Evolutionary conservation across 805 yeast species (phyloP).

Genomic region (Yarrowia sp.): DNA sequence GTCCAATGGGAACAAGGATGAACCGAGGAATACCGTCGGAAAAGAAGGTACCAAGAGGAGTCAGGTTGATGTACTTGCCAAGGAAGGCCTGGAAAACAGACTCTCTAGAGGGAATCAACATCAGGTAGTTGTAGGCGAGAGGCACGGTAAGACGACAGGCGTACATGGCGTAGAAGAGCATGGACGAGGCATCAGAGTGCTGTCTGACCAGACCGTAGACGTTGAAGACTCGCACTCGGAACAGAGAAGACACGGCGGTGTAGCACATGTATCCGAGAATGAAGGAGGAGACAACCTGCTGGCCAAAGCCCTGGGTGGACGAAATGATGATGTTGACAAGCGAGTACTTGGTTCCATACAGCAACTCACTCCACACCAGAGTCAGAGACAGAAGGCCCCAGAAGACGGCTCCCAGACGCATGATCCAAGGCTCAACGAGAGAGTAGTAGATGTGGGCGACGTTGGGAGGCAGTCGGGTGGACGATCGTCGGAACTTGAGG

Average conservation of each 20-base stretch:
- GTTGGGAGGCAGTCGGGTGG: conserved; percentile 52
- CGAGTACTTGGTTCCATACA: conserved; percentile 72
- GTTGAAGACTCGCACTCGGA: conserved; percentile 73
- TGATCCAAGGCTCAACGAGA: conserved; percentile 56
- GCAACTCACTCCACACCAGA: conserved; percentile 74
- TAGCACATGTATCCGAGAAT: conserved; percentile 71
- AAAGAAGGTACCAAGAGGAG: conserved; percentile 73
- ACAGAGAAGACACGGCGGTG: conserved; percentile 69
- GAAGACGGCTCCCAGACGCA: conserved; percentile 55
- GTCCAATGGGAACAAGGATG: conserved; percentile 69
- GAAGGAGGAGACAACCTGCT: conserved; percentile 52
- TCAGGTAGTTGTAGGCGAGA: conserved; percentile 76
- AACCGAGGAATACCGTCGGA: conserved; percentile 80
- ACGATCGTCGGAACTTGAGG: conserved; percentile 45
- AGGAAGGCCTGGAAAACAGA: conserved; percentile 73
- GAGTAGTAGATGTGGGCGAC: conserved; percentile 54
- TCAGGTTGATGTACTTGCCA: conserved; percentile 76
- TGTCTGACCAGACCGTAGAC: conserved; percentile 76
- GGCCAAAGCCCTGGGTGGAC: conserved; percentile 53
- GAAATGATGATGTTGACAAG: conserved; percentile 61
- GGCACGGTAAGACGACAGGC: conserved; percentile 85
- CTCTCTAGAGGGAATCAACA: conserved; percentile 62
- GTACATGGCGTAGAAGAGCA: conserved; percentile 79
- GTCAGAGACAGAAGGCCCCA: conserved; percentile 58
- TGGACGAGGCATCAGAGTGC: conserved; percentile 75